Conservation (phyloP, 2,329 filamentous ascomycete genomes). For the Xylaria arbuscula region DNA sequence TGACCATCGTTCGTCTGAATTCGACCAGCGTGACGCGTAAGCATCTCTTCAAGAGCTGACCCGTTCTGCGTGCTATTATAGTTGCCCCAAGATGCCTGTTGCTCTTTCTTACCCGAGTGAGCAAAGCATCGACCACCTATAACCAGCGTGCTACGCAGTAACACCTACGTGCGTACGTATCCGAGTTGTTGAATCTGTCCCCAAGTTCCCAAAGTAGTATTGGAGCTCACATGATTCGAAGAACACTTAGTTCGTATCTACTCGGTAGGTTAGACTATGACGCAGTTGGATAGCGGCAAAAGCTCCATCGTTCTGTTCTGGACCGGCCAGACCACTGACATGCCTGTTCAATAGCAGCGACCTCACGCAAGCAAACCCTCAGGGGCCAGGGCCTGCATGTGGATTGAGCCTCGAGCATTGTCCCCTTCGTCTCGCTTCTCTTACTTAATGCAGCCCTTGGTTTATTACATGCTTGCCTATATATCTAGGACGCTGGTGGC, state of each 20-base stretch:
- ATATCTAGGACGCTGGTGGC: not conserved
- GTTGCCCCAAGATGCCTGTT: not conserved
- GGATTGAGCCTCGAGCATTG: not conserved
- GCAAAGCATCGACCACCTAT: not conserved
- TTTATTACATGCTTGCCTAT: not conserved
- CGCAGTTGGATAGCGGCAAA: conserved; percentile 1
- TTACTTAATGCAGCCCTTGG: not conserved
- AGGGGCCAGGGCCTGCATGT: not conserved
- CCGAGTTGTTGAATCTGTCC: not conserved
- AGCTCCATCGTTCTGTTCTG: not conserved
- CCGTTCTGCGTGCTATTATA: conserved; percentile 12
- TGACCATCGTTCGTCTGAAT: not conserved
- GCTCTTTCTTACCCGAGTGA: not conserved
- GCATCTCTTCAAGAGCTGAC: conserved; percentile 25
- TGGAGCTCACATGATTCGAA: conserved; percentile 16
- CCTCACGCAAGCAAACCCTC: not conserved
- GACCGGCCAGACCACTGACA: not conserved
- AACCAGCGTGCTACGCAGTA: not conserved
- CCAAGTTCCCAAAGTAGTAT: not conserved
- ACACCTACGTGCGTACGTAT: not conserved
- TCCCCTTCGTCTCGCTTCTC: not conserved
- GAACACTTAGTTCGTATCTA: not conserved
- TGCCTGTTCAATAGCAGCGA: not conserved
- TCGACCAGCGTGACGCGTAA: conserved; percentile 25
- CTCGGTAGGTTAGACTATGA: not conserved